Evolutionary conservation across 192 early-diverging fungal genomes (phyloP).

Genomic region (Borealophlyctis nickersoniae): DNA sequence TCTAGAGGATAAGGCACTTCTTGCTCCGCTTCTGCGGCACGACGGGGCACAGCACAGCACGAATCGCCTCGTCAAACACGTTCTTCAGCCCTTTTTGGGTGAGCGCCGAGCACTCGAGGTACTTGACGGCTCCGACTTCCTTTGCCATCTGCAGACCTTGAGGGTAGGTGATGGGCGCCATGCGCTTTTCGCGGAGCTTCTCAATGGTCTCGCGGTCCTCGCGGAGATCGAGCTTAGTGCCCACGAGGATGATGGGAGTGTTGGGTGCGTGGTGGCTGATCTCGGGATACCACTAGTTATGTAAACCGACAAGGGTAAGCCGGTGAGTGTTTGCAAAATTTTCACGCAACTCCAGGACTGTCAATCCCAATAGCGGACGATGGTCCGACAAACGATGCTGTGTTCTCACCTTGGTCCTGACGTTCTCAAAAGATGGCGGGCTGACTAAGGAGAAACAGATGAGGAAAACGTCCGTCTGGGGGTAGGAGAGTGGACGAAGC

Average conservation of each 20-base stretch:
- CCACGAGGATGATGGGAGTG: slow-evolving; percentile 89
- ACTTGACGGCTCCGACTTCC: slow-evolving; percentile 86
- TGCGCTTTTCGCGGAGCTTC: slow-evolving; percentile 80
- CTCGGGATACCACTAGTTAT: slow-evolving; percentile 85
- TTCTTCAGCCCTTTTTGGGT: slow-evolving; percentile 97
- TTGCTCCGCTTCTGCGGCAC: slow-evolving; percentile 61
- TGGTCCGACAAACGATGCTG: no score
- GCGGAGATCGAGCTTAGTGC: slow-evolving; percentile 96
- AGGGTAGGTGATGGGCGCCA: slow-evolving; percentile 82
- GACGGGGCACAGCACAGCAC: slow-evolving; percentile 80
- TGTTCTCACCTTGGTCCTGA: slow-evolving; percentile 78
- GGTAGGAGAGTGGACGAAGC: slow-evolving; percentile 94
- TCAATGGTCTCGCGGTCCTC: slow-evolving; percentile 89
- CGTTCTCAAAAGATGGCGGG: slow-evolving; percentile 96
- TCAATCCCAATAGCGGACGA: no score
- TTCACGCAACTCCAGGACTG: no score
- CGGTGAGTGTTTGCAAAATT: background rate
- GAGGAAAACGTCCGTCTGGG: slow-evolving; percentile 97
- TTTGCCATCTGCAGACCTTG: slow-evolving; percentile 87
- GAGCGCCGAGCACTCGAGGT: slow-evolving; percentile 95
- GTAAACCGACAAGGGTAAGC: background rate
- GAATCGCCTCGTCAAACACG: slow-evolving; percentile 98
- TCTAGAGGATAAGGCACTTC: slow-evolving; percentile 77
- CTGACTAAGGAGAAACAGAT: slow-evolving; percentile 97
- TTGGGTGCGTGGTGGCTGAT: slow-evolving; percentile 92